Evolutionary conservation across 305 asterid species (phyloP), one percentile per base, ranked within the genome.

Genomic region (Euphrasia arctica): DNA sequence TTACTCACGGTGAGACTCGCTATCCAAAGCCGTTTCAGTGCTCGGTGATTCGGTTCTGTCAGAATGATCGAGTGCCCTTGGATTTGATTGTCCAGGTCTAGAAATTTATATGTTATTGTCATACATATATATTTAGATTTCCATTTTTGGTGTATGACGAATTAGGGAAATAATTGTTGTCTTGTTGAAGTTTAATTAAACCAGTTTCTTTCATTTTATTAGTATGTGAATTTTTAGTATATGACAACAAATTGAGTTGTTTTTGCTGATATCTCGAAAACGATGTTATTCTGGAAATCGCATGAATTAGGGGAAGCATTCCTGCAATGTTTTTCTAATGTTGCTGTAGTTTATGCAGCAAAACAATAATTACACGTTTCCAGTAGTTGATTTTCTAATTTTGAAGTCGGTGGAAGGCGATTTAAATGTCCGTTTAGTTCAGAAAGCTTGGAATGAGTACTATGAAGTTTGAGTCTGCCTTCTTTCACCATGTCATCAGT

Each of bases 71-170:
- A 51, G 65, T 62, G 57, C 41, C 66, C 25, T 42, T 60, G 55
- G 28, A 13, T 73, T 68, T 62, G 67, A 39, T 57, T 64, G 65
- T 78, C 69, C 61, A 31, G 60, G 47, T 60, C 52, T 32, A 14
- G 13, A 6, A 11, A 58, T 49, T 7, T 32, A 9, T 4, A 3
- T 55, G 67, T 45, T 58, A 13, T 14, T 43, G 65, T 42, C 36
- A 32, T 60, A 18, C 13, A n/a, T 8, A 41, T 5, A 11, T 10
- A 11, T 5, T 31, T 31, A 43, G 7, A 1, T 48, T 68, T 22
- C 12, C 18, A 36, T 4, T 56, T 43, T 14, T 49, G 12, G 45
- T 22, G 65, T 41, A 45, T 14, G 51, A 43, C 25, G 54, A 58
- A 64, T 64, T 62, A 22, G 9, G 43, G 43, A 10, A 31, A 18